These are phyloP conservation scores for Macrophomina tecta DNA, from an alignment of 2,329 filamentous ascomycete species.

Conservation along the genomic window DNA sequence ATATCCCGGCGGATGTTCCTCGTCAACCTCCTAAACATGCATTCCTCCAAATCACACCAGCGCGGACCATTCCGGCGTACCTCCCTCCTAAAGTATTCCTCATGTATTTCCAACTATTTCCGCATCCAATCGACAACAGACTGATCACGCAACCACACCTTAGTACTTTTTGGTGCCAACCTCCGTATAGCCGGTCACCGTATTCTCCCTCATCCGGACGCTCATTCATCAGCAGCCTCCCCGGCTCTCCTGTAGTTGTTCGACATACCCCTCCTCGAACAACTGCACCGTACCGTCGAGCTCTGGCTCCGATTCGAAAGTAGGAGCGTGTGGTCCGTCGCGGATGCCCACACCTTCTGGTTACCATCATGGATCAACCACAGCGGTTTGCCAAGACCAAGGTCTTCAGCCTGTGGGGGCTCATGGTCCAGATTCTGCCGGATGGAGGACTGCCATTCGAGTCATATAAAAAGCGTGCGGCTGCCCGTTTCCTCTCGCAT, in stretches of 20 bases:
- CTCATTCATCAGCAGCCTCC: neutral
- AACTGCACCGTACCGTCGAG: neutral
- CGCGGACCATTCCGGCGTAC: too few relatives aligned
- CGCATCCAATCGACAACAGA: too few relatives aligned
- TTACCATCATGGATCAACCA: neutral
- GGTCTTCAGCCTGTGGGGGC: neutral
- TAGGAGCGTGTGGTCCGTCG: neutral
- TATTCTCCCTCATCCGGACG: neutral
- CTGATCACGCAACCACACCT: neutral
- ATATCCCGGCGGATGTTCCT: too few relatives aligned
- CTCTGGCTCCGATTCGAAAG: neutral
- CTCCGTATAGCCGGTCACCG: neutral
- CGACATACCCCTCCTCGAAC: neutral
- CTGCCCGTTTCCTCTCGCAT: neutral
- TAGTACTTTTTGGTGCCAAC: neutral
- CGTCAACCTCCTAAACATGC: too few relatives aligned
- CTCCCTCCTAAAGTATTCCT: too few relatives aligned
- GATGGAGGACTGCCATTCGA: neutral
- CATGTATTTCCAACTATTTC: too few relatives aligned
- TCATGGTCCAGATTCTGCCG: neutral
- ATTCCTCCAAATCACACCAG: too few relatives aligned
- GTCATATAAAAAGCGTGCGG: neutral
- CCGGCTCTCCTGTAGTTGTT: neutral
- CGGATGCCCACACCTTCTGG: neutral
- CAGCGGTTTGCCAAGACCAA: neutral